Conservation (phyloP, 2,329 filamentous ascomycete species). For the Paecilomyces sp. region DNA sequence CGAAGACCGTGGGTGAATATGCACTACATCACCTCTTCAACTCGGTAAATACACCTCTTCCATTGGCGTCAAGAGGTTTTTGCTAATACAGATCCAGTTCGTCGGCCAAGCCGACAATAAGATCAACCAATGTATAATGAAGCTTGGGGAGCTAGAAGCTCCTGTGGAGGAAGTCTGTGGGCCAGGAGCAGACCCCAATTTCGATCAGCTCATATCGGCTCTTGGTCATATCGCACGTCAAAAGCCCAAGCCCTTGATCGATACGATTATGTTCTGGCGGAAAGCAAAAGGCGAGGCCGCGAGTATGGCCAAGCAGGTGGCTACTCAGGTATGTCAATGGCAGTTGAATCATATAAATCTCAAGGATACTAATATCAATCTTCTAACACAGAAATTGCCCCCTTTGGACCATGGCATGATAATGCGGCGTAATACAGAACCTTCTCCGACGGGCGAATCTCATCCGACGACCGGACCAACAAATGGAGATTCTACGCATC, state of each 20-base stretch:
- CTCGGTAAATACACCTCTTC: constrained; percentile 49
- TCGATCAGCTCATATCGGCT: constrained; percentile 90
- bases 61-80: background rate
- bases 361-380: constrained; percentile 8
- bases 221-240: constrained; percentile 90
- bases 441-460: constrained; percentile 43
- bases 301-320: constrained; percentile 51
- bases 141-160: constrained; percentile 71
- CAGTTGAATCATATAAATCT: background rate
- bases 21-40: constrained; percentile 94
- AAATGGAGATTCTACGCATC: constrained; percentile 15
- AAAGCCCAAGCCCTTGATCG: constrained; percentile 90
- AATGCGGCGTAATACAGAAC: constrained; percentile 68
- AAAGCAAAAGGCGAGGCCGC: constrained; percentile 92
- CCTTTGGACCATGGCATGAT: constrained; percentile 41
- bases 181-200: constrained; percentile 75
- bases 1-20: constrained; percentile 96
- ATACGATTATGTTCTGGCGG: constrained; percentile 96
- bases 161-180: constrained; percentile 87
- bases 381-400: constrained; percentile 18
- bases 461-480: constrained; percentile 14
- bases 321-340: constrained; percentile 19
- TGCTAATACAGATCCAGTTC: constrained; percentile 52
- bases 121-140: constrained; percentile 78
- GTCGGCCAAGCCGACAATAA: constrained; percentile 96